Conservation (phyloP, 2,329 filamentous ascomycete genomes). For the Exophiala bonariae region DNA sequence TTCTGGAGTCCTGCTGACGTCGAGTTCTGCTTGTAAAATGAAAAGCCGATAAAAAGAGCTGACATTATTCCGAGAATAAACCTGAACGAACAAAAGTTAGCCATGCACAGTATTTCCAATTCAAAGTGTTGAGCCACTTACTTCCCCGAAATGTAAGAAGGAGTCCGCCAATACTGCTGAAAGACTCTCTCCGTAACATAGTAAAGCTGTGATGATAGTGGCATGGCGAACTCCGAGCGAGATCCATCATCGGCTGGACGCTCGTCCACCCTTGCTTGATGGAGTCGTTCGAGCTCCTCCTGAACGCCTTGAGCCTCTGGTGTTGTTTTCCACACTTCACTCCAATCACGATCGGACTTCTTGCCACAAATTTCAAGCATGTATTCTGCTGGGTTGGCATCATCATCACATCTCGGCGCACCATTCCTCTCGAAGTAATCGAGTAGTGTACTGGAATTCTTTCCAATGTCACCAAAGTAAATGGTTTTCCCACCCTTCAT, state of each 20-base stretch:
- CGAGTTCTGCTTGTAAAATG: slow-evolving; percentile 69
- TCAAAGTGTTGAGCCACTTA: slow-evolving; percentile 58
- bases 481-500: slow-evolving; percentile 74
- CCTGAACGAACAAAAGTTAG: slow-evolving; percentile 53
- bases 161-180: slow-evolving; percentile 83
- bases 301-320: slow-evolving; percentile 56
- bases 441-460: slow-evolving; percentile 67
- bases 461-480: slow-evolving; percentile 80
- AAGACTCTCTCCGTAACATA: slow-evolving; percentile 74
- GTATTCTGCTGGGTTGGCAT: slow-evolving; percentile 73
- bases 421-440: slow-evolving; percentile 76
- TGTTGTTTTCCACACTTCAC: slow-evolving; percentile 59
- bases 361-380: slow-evolving; percentile 49
- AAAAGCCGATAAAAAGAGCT: slow-evolving; percentile 50
- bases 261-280: slow-evolving; percentile 47
- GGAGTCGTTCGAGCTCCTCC: slow-evolving; percentile 59
- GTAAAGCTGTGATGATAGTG: slow-evolving; percentile 65
- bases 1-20: slow-evolving; percentile 68
- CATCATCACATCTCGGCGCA: slow-evolving; percentile 61
- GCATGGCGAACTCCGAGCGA: slow-evolving; percentile 71
- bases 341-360: slow-evolving; percentile 65
- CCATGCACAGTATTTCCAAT: not conserved
- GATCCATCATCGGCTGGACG: slow-evolving; percentile 39
- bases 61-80: slow-evolving; percentile 55
- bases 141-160: slow-evolving; percentile 64